Percentiles rank a stretch among this genome's conserved stretches.
These are phyloP conservation scores for Discostella pseudostelligera DNA, from an alignment of 108 stramenopile genomes.

Conservation along the genomic window DNA sequence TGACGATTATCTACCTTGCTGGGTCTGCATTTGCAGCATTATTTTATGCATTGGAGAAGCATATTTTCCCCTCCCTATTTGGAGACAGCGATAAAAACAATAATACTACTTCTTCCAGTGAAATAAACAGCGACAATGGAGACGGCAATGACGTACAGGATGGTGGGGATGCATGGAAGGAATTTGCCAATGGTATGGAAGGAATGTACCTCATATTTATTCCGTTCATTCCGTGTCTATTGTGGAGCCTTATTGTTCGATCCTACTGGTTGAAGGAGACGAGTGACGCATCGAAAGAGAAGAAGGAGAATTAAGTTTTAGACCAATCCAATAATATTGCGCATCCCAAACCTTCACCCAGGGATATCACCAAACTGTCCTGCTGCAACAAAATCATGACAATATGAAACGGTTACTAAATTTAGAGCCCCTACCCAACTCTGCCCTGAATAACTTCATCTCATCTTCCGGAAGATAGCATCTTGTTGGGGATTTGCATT, in stretches of 20 bases:
- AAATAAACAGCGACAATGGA: not conserved
- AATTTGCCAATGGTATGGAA: conserved; percentile 40
- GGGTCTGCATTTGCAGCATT: conserved; percentile 29
- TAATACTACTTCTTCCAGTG: not conserved
- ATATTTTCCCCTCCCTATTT: conserved; percentile 26
- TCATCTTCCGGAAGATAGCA: not conserved
- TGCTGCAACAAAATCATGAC: not conserved
- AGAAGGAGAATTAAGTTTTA: conserved; percentile 27
- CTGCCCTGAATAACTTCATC: not conserved
- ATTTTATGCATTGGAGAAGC: conserved; percentile 35
- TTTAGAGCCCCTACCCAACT: not conserved
- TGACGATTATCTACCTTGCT: conserved; percentile 27
- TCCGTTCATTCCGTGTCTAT: conserved; percentile 37
- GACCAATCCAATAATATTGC: not conserved
- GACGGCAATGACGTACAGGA: conserved; percentile 4
- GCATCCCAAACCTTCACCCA: not conserved
- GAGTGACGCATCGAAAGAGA: conserved; percentile 10
- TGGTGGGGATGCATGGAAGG: conserved; percentile 35
- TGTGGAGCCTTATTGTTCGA: conserved; percentile 42
- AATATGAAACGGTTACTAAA: not conserved
- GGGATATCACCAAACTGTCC: not conserved
- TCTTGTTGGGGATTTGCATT: conserved; percentile 5
- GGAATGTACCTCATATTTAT: conserved; percentile 46
- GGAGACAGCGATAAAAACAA: not conserved
- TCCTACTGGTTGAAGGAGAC: conserved; percentile 42